A percentile compares a stretch with the other conserved stretches of the same genome.
Conservation (phyloP, 495 filamentous ascomycete genomes). For the Aspergillus nidulans region DNA sequence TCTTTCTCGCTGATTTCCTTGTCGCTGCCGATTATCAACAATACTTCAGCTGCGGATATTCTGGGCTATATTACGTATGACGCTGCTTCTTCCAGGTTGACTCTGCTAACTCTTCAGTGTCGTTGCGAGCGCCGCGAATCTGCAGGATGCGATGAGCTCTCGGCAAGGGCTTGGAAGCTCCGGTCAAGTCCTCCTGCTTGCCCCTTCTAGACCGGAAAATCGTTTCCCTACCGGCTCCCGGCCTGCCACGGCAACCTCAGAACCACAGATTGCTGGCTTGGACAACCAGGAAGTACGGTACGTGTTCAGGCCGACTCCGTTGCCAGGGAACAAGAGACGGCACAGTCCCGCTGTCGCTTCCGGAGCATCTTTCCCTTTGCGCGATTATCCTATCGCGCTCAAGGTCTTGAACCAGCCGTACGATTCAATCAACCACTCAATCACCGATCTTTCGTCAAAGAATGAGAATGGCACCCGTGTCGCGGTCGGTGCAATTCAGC, state of each 20-base stretch:
- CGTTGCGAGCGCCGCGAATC: constrained; percentile 55
- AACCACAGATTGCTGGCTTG: constrained; percentile 14
- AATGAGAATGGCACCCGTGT: constrained; percentile 65
- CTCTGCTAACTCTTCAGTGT: constrained; percentile 41
- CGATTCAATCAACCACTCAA: constrained; percentile 51
- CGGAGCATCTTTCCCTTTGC: constrained; percentile 52
- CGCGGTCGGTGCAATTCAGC: constrained; percentile 67
- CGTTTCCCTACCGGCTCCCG: constrained; percentile 45
- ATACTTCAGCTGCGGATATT: constrained; percentile 50
- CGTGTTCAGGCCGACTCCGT: constrained; percentile 35
- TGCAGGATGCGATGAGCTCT: constrained; percentile 55
- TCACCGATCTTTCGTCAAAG: constrained; percentile 56
- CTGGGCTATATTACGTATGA: constrained; percentile 62
- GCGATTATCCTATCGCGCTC: constrained; percentile 52
- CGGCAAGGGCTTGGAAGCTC: constrained; percentile 63
- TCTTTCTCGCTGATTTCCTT: constrained; percentile 75
- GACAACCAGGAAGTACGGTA: constrained; percentile 31
- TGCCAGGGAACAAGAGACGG: constrained; percentile 33
- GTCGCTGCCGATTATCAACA: constrained; percentile 68
- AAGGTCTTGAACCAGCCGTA: constrained; percentile 47
- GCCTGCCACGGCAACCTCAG: constrained; percentile 19
- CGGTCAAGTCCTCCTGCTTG: constrained; percentile 63
- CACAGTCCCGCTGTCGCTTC: constrained; percentile 42
- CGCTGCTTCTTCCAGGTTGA: neutral
- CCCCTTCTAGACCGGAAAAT: constrained; percentile 60